These are phyloP conservation scores for Tetracladium setigerum DNA, from an alignment of 495 filamentous ascomycete species.

Conservation along the genomic window DNA sequence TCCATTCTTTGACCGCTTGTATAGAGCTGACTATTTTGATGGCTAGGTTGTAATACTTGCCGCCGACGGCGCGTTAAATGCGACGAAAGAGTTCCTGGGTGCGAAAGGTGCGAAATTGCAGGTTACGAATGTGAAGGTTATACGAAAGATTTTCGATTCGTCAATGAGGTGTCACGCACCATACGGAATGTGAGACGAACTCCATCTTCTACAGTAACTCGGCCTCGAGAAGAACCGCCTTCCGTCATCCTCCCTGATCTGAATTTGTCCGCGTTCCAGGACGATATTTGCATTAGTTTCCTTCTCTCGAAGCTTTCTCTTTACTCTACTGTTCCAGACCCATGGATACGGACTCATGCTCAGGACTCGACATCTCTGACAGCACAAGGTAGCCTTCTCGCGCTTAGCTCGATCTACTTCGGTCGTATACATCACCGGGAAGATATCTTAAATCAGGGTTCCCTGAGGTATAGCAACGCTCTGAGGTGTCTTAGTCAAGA, in stretches of 20 bases:
- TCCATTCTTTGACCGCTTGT: too few relatives aligned
- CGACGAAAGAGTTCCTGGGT: neutral
- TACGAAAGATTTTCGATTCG: neutral
- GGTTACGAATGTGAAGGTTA: neutral
- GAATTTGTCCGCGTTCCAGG: neutral
- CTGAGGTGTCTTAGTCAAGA: neutral
- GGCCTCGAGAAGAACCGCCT: neutral
- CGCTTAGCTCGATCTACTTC: conserved; percentile 1
- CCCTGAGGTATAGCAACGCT: neutral
- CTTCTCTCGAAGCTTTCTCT: neutral
- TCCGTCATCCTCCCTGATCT: neutral
- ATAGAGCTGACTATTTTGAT: too few relatives aligned
- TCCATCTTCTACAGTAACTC: neutral
- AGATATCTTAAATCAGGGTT: neutral
- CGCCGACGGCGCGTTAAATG: neutral
- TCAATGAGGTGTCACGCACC: neutral
- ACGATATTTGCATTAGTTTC: neutral
- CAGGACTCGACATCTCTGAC: neutral
- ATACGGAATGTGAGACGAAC: neutral
- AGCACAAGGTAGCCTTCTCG: neutral
- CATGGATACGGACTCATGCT: neutral
- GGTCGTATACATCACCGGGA: neutral
- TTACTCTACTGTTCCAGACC: neutral
- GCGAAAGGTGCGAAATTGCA: neutral
- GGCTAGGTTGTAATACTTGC: neutral